Evolutionary conservation across 2,329 filamentous ascomycete species (phyloP).

Genomic region (Fusarium ambrosium): DNA sequence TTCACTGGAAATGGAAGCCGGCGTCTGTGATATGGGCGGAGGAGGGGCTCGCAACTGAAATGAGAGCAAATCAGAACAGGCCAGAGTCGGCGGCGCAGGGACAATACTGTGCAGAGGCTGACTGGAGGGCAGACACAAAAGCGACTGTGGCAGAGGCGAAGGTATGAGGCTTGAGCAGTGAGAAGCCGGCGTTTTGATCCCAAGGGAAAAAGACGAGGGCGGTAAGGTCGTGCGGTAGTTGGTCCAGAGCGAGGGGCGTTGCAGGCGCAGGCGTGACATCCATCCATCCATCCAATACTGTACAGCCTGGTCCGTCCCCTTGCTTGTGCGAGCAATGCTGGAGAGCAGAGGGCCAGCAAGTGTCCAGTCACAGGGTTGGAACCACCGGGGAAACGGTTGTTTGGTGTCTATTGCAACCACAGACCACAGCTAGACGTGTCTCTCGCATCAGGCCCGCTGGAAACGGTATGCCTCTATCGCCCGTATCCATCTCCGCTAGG

Average conservation of each 20-base stretch:
- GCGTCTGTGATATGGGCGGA: constrained; percentile 25
- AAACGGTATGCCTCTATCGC: constrained; percentile 33
- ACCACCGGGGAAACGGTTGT: constrained; percentile 29
- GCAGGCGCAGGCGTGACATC: constrained; percentile 43
- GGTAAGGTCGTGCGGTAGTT: constrained; percentile 41
- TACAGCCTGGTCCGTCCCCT: constrained; percentile 21
- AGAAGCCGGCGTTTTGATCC: constrained; percentile 32
- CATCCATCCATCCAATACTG: constrained; percentile 18
- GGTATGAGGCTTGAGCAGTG: constrained; percentile 40
- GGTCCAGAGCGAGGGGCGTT: constrained; percentile 37
- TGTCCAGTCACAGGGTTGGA: constrained; percentile 18
- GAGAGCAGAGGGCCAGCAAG: constrained; percentile 4
- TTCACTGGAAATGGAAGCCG: constrained; percentile 30
- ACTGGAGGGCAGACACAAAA: constrained; percentile 34
- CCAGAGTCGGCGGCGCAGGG: constrained; percentile 29
- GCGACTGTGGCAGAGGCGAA: constrained; percentile 42
- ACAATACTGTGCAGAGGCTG: constrained; percentile 33
- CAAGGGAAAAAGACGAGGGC: constrained; percentile 37
- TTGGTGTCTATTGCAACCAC: constrained; percentile 23
- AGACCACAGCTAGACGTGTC: not conserved
- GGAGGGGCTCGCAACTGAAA: constrained; percentile 32
- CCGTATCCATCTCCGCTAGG: constrained; percentile 34
- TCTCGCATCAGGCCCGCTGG: not conserved
- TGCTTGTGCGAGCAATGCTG: constrained; percentile 39
- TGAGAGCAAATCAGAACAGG: constrained; percentile 18